These are phyloP conservation scores for Xylaria hypoxylon DNA, from an alignment of 2,329 filamentous ascomycete genomes.

Conservation along the genomic window DNA sequence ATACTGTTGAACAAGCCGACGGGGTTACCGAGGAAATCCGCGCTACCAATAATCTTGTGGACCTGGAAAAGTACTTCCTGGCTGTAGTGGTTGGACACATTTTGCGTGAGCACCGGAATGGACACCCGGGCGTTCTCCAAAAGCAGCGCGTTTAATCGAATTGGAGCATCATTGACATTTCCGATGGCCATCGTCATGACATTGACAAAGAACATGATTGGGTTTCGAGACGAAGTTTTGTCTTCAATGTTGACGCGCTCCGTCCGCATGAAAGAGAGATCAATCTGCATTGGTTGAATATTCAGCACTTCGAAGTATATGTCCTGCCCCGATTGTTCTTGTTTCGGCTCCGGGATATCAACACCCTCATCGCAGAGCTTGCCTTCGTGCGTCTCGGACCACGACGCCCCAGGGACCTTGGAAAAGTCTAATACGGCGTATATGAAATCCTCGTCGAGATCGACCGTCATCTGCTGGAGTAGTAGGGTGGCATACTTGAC, in stretches of 20 bases:
- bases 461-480: slow-evolving; percentile 96
- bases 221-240: slow-evolving; percentile 88
- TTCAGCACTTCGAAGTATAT: slow-evolving; percentile 98
- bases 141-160: slow-evolving; percentile 92
- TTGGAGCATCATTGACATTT: slow-evolving; percentile 97
- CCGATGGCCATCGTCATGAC: slow-evolving; percentile 99
- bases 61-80: slow-evolving; percentile 96
- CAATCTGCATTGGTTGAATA: slow-evolving; percentile 97
- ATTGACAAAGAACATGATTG: slow-evolving; percentile 98
- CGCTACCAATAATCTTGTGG: slow-evolving; percentile 96
- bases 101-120: slow-evolving; percentile 82
- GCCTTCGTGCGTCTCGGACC: slow-evolving; percentile 81
- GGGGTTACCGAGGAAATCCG: slow-evolving; percentile 96
- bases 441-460: slow-evolving; percentile 98
- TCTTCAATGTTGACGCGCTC: slow-evolving; percentile 97
- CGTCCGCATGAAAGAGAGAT: slow-evolving; percentile 96
- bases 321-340: slow-evolving; percentile 86
- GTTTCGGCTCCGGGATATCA: slow-evolving; percentile 90
- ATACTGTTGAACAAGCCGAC: slow-evolving; percentile 99
- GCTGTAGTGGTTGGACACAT: slow-evolving; percentile 93
- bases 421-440: slow-evolving; percentile 95
- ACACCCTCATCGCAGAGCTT: slow-evolving; percentile 89
- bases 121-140: slow-evolving; percentile 96
- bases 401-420: slow-evolving; percentile 90
- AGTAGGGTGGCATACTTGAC: slow-evolving; percentile 97